Conservation (phyloP, 2,329 filamentous ascomycete species). For the Xylariaceae sp. region DNA sequence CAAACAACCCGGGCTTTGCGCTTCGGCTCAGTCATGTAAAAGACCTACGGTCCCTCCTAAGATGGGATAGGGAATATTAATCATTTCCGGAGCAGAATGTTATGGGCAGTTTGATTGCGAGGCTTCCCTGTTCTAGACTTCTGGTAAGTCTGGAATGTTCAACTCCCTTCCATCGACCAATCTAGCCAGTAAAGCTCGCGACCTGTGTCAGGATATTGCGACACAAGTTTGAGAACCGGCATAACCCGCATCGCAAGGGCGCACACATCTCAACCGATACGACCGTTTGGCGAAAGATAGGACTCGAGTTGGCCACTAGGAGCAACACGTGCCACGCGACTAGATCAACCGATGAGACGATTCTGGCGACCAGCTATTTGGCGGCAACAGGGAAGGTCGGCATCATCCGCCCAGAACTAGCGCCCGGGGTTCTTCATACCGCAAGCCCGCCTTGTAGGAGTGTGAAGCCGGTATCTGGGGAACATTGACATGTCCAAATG, state of each 20-base stretch:
- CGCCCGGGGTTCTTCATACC: no score
- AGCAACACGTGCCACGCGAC: conserved; percentile 4
- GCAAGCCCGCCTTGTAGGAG: no score
- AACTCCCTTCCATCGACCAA: background rate
- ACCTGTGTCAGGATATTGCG: conserved; percentile 5
- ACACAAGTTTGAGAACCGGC: conserved; percentile 8
- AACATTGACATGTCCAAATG: no score
- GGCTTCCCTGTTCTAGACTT: no score
- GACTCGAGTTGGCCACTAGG: conserved; percentile 1
- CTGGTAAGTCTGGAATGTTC: background rate
- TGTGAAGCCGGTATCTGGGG: no score
- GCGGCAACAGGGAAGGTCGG: conserved; percentile 4
- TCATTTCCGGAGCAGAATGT: no score
- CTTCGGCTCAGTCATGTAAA: no score
- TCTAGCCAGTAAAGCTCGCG: conserved; percentile 7
- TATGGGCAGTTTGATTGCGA: conserved; percentile 3
- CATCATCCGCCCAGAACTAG: conserved; percentile 2
- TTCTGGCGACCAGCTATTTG: conserved; percentile 2
- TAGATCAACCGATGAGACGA: conserved; percentile 1
- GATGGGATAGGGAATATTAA: no score
- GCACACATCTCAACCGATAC: conserved; percentile 2
- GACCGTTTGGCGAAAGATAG: conserved; percentile 1
- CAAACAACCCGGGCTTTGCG: no score
- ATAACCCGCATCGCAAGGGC: conserved; percentile 5
- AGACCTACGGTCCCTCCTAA: no score